phyloP scores from a whole-genome alignment of 345 rosid species.

The Nephelium lappaceum region DNA sequence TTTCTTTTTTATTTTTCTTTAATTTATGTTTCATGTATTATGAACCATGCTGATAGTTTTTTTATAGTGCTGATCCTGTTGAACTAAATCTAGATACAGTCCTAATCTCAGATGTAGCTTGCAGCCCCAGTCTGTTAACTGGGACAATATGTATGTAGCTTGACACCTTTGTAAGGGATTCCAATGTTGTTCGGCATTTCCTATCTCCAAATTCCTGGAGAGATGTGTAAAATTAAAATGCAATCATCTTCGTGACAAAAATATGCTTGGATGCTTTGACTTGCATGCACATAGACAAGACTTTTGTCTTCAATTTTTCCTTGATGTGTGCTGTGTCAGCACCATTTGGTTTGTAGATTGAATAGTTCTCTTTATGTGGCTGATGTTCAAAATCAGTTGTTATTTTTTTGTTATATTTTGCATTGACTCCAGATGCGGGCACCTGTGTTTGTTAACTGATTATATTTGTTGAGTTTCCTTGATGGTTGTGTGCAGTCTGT shows the following conservation, averaged over 20 bases:
- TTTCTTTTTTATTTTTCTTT: no score
- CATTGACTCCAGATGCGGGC: conserved; percentile 2
- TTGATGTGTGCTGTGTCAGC: background rate
- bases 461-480: background rate
- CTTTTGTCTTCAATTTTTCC: background rate
- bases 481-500: background rate
- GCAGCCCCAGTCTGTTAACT: background rate
- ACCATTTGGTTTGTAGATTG: background rate
- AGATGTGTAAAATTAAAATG: background rate
- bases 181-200: background rate
- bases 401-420: conserved; percentile 4
- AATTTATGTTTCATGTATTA: background rate
- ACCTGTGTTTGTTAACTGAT: background rate
- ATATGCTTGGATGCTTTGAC: background rate
- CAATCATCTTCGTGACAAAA: background rate
- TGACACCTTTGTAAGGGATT: background rate
- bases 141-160: background rate
- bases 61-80: no score
- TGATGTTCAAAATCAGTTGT: background rate
- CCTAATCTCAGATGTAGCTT: background rate
- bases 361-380: background rate
- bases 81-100: background rate
- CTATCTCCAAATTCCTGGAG: background rate
- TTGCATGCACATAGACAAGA: background rate
- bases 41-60: background rate